Evolutionary conservation across 306 rosid genomes (phyloP).

Genomic region (Pyrus bretschneideri): DNA sequence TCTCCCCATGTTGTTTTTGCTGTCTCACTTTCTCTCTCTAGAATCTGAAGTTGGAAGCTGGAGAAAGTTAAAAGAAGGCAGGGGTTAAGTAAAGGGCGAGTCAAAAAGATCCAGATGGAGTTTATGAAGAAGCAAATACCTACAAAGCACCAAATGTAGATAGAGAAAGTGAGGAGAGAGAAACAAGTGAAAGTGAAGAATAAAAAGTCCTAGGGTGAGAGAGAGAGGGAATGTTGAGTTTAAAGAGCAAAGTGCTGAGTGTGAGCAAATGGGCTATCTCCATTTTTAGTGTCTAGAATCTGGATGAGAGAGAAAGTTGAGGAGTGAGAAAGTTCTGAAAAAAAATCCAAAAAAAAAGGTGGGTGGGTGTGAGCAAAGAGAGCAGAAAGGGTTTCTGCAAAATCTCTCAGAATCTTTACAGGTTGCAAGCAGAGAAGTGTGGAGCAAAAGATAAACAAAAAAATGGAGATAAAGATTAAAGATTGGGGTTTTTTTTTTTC

Average conservation of each 20-base stretch:
- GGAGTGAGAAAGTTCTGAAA: neutral
- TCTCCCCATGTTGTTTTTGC: slow-evolving; percentile 27
- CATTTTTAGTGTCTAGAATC: slow-evolving; percentile 4
- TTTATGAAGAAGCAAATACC: slow-evolving; percentile 16
- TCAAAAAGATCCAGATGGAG: slow-evolving; percentile 4
- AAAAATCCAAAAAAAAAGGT: slow-evolving; percentile 16
- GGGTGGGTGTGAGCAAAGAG: slow-evolving; percentile 14
- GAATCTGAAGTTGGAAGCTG: slow-evolving; percentile 7
- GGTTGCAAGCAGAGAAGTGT: slow-evolving; percentile 54
- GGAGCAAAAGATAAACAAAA: slow-evolving; percentile 47
- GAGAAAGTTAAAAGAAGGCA: neutral
- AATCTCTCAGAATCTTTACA: slow-evolving; percentile 45
- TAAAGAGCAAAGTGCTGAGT: neutral
- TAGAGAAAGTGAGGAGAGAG: neutral
- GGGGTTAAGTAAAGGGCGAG: neutral
- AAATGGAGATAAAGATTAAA: slow-evolving; percentile 38
- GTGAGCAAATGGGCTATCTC: neutral
- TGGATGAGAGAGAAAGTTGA: slow-evolving; percentile 15
- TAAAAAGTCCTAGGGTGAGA: neutral
- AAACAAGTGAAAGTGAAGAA: neutral
- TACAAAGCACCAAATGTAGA: slow-evolving; percentile 4
- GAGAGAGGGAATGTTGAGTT: neutral
- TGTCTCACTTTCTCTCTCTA: neutral
- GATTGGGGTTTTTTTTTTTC: slow-evolving; percentile 18
- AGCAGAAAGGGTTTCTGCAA: slow-evolving; percentile 34